Conservation (phyloP, 2,329 filamentous ascomycete species). For the Ustulina deusta region DNA sequence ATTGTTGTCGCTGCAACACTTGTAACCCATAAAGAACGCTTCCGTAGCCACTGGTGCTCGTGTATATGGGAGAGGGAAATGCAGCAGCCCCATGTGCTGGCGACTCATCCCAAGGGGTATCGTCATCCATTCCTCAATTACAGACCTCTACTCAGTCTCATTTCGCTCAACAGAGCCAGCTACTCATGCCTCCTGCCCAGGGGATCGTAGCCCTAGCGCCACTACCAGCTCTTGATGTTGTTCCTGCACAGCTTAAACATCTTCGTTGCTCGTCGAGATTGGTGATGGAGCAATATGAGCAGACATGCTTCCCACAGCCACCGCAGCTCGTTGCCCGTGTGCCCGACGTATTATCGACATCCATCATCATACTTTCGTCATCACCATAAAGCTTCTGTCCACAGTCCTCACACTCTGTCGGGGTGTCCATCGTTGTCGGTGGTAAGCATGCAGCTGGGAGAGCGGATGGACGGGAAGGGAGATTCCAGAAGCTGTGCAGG, state of each 20-base stretch:
- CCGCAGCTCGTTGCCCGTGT: conserved; percentile 58
- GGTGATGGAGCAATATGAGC: conserved; percentile 69
- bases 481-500: conserved; percentile 72
- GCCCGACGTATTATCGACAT: conserved; percentile 54
- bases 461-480: conserved; percentile 56
- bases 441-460: conserved; percentile 44
- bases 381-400: conserved; percentile 49
- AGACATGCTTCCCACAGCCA: conserved; percentile 67
- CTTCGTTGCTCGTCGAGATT: conserved; percentile 66
- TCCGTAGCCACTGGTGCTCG: conserved; percentile 3
- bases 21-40: not conserved
- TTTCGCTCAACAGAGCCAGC: conserved; percentile 31
- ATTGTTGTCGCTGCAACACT: not conserved
- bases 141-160: not conserved
- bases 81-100: not conserved
- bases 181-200: conserved; percentile 31
- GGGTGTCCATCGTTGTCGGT: conserved; percentile 38
- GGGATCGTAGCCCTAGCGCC: conserved; percentile 1
- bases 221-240: conserved; percentile 43
- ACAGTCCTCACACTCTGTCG: conserved; percentile 67
- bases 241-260: conserved; percentile 65
- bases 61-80: not conserved
- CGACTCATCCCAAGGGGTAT: not conserved
- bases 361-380: conserved; percentile 43
- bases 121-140: not conserved